Percentiles rank a stretch among this genome's conserved stretches.
These are phyloP conservation scores for Penicillium diatomitis DNA, from an alignment of 495 filamentous ascomycete genomes.

Conservation along the genomic window DNA sequence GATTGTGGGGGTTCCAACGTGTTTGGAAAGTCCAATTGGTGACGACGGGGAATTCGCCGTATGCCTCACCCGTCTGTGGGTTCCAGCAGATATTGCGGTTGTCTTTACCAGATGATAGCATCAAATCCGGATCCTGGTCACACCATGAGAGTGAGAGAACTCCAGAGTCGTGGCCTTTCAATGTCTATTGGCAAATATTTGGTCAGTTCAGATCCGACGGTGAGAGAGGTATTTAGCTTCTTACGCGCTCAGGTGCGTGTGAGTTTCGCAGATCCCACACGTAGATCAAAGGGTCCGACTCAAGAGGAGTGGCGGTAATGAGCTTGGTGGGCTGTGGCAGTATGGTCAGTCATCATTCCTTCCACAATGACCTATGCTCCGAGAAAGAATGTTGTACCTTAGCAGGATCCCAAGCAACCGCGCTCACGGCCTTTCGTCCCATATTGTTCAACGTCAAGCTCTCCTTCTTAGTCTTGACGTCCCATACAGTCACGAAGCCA, in stretches of 20 bases:
- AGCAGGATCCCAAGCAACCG: conserved; percentile 94
- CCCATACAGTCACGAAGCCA: conserved; percentile 97
- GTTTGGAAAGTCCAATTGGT: conserved; percentile 99
- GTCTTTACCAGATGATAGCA: conserved; percentile 94
- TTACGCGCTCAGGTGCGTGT: conserved; percentile 77
- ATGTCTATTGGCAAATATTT: conserved; percentile 34
- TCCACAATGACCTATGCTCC: neutral
- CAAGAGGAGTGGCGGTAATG: conserved; percentile 83
- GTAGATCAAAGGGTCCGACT: conserved; percentile 78
- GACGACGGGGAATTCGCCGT: conserved; percentile 91
- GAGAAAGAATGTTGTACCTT: conserved; percentile 33
- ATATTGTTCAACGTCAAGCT: conserved; percentile 89
- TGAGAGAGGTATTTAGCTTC: neutral
- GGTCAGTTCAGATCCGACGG: conserved; percentile 1
- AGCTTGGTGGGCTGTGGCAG: conserved; percentile 68
- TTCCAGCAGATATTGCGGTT: conserved; percentile 96
- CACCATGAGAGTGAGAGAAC: conserved; percentile 96
- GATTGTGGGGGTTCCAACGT: conserved; percentile 88
- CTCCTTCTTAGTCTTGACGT: conserved; percentile 93
- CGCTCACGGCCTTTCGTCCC: conserved; percentile 85
- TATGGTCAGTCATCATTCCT: conserved; percentile 1
- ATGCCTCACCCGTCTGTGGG: conserved; percentile 73
- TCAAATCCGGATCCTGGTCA: conserved; percentile 76
- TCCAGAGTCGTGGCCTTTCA: conserved; percentile 84
- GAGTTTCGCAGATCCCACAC: conserved; percentile 96